Evolutionary conservation across 2,329 filamentous ascomycete species (phyloP).

Genomic region (Xylaria sp.): DNA sequence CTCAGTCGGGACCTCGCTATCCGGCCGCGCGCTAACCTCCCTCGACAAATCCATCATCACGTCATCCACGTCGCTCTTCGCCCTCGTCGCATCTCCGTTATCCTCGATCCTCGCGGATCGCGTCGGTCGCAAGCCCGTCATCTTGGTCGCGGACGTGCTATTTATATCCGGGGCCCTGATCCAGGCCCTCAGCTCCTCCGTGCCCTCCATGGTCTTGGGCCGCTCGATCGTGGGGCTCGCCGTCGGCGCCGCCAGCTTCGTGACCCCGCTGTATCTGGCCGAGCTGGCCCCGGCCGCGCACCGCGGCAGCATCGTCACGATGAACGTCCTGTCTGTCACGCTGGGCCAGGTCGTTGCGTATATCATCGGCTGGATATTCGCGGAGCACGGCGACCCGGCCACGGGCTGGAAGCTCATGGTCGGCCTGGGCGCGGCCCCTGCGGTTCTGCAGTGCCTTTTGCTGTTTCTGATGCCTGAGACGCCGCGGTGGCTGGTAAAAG

Average conservation of each 20-base stretch:
- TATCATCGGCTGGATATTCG: conserved; percentile 80
- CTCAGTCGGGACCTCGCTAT: conserved; percentile 70
- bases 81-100: conserved; percentile 71
- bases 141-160: conserved; percentile 72
- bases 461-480: conserved; percentile 85
- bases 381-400: conserved; percentile 60
- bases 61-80: conserved; percentile 74
- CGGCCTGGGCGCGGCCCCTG: conserved; percentile 82
- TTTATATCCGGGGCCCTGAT: conserved; percentile 75
- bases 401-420: conserved; percentile 93
- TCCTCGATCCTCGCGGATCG: conserved; percentile 72
- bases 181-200: conserved; percentile 69
- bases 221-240: conserved; percentile 76
- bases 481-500: conserved; percentile 85
- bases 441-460: conserved; percentile 74
- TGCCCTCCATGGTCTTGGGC: conserved; percentile 73
- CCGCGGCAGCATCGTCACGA: conserved; percentile 82
- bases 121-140: conserved; percentile 70
- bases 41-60: conserved; percentile 78
- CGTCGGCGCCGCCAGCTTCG: conserved; percentile 81
- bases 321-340: conserved; percentile 85
- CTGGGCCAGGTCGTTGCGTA: conserved; percentile 91
- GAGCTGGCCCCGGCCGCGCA: conserved; percentile 83
- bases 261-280: conserved; percentile 88
- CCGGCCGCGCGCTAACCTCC: conserved; percentile 65